Evolutionary conservation across 139 green algal genomes (phyloP).

Genomic region (Nannochloris sp.): DNA sequence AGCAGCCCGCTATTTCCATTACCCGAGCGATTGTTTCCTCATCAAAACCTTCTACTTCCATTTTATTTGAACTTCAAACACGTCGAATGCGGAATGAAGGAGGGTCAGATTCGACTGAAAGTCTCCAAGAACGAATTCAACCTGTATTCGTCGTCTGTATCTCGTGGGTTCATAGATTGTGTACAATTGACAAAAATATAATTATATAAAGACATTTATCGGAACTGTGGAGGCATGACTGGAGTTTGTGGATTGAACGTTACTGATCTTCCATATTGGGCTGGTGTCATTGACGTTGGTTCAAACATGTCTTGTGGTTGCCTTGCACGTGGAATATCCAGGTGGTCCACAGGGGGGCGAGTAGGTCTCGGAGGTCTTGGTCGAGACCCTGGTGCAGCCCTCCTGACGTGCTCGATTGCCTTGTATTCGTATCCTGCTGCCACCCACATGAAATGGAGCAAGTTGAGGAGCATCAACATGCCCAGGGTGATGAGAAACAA

Average conservation of each 20-base stretch:
- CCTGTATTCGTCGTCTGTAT: background rate
- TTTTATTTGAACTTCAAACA: background rate
- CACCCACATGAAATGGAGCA: constrained; percentile 53
- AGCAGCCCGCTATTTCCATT: constrained; percentile 24
- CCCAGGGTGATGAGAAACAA: constrained; percentile 65
- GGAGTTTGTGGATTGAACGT: constrained; percentile 52
- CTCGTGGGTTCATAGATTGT: background rate
- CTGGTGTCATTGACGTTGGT: constrained; percentile 8
- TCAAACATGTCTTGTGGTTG: constrained; percentile 10
- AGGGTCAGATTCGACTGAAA: too few species aligned
- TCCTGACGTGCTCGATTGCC: constrained; percentile 48
- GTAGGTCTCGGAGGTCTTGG: background rate
- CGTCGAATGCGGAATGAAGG: too few species aligned
- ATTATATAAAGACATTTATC: constrained; percentile 22
- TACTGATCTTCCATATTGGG: constrained; percentile 34
- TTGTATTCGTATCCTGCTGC: constrained; percentile 75
- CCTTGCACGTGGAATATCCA: background rate
- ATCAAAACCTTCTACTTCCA: constrained; percentile 9
- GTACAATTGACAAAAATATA: too few species aligned
- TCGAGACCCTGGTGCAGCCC: constrained; percentile 7
- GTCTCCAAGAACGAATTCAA: background rate
- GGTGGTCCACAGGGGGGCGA: background rate
- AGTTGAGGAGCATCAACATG: constrained; percentile 51
- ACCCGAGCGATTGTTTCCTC: constrained; percentile 29
- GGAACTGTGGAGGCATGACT: constrained; percentile 55